Base-by-base conservation (phyloP, 495 filamentous ascomycete species). In the Rusavskia elegans region DNA sequence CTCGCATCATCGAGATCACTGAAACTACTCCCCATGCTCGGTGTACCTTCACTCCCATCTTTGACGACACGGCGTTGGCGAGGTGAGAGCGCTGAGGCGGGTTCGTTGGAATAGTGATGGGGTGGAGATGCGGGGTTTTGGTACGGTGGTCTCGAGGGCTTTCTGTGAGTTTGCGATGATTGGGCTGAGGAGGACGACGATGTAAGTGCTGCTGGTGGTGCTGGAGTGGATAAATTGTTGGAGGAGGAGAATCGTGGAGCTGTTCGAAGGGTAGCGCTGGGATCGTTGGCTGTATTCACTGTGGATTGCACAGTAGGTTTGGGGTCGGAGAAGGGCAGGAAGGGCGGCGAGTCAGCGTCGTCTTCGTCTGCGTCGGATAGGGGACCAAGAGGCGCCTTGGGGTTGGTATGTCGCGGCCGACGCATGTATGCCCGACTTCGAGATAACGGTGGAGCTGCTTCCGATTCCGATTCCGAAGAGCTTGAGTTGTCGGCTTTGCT, bases 21-120 rank as follows among this genome's bases (percentile, higher is more conserved):
- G 62, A 94, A 98, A 63, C 89, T 95, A 62, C 89, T 95, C 1
- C 90, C 88, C 85, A 97, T 97, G 58, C 93, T 98, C 0, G 89
- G 92, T 2, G 86, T 89, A 3, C 81, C 88, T 54, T 94, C 88
- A 58, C 87, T 94, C 6, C 80, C 83, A 49, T 78, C 73, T 14
- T 70, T 76, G 29, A 72, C 75, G 11, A 72, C 68, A 49, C 75
- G 77, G 21, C 64, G 62, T 38, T 65, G 68, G 14, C 68, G 68
- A 2, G 78, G 77, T 58, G 77, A 83, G 16, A 74, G 68, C 0
- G 74, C 68, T 17, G 81, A 73, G 25, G 75, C 44, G 5, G 44
- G 44, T 29, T 46, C 40, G 21, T 46, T 46, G 23, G 19, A 19
- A 17, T 21, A 20, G 4, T 23, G 20, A 10, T 29, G 44, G 1